A percentile compares a stretch with the other conserved stretches of the same genome.
Evolutionary conservation across 164 flowering plant species (phyloP).

Genomic region (Cinnamomum micranthum): DNA sequence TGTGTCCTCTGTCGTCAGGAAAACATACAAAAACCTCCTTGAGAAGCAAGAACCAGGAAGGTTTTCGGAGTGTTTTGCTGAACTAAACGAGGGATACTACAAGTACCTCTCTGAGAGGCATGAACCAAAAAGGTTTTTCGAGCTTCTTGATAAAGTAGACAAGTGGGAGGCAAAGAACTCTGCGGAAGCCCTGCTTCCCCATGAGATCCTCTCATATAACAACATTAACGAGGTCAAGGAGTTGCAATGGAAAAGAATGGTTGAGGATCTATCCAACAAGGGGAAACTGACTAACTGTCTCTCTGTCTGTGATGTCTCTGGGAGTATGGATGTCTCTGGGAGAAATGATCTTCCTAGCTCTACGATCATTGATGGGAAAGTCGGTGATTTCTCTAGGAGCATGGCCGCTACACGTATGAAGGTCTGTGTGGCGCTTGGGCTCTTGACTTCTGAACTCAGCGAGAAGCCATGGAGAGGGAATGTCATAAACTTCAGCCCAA

Average conservation of each 20-base stretch:
- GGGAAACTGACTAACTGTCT: constrained; percentile 30
- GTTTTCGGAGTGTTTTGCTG: constrained; percentile 14
- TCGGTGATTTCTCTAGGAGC: constrained; percentile 30
- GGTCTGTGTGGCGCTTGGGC: constrained; percentile 30
- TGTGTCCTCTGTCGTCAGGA: constrained; percentile 59
- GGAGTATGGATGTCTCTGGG: constrained; percentile 12
- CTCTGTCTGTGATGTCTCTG: constrained; percentile 32
- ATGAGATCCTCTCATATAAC: constrained; percentile 30
- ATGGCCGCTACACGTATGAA: constrained; percentile 28
- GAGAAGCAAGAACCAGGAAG: constrained; percentile 35
- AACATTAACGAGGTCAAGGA: constrained; percentile 32
- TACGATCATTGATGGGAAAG: neutral
- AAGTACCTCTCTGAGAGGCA: no score
- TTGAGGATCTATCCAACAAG: constrained; percentile 28
- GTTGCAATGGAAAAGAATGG: constrained; percentile 50
- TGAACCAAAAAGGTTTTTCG: no score
- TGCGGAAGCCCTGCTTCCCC: constrained; percentile 57
- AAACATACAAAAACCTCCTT: constrained; percentile 35
- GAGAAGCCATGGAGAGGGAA: constrained; percentile 33
- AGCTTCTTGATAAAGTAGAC: constrained; percentile 29
- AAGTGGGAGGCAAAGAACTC: constrained; percentile 31
- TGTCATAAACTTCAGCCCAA: constrained; percentile 25
- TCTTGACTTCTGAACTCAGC: constrained; percentile 26
- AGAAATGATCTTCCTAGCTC: no score
- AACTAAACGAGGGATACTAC: no score